A percentile compares a stretch with the other conserved stretches of the same genome.
Evolutionary conservation across 306 rosid species (phyloP).

Genomic region (Citrullus mucosospermus): DNA sequence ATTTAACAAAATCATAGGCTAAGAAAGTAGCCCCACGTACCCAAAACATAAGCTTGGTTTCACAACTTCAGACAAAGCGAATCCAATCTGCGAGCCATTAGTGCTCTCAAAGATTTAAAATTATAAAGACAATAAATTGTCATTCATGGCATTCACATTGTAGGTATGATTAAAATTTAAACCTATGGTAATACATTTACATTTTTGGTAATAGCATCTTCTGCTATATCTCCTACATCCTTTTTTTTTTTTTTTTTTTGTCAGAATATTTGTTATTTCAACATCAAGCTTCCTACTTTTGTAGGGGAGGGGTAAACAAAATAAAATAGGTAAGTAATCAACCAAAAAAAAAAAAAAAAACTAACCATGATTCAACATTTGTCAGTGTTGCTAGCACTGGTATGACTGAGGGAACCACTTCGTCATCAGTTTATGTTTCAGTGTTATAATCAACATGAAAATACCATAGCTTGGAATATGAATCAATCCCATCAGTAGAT

Average conservation of each 20-base stretch:
- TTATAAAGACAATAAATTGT: not conserved
- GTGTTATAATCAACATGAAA: constrained; percentile 13
- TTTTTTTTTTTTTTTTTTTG: not conserved
- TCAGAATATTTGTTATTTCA: not conserved
- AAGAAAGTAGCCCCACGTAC: not conserved
- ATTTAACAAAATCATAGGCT: not conserved
- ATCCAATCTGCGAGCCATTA: not conserved
- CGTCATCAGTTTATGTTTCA: constrained; percentile 14
- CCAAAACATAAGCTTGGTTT: not conserved
- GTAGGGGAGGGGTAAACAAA: not conserved
- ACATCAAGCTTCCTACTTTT: not conserved
- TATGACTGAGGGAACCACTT: constrained; percentile 22
- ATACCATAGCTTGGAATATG: constrained; percentile 34
- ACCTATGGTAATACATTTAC: not conserved
- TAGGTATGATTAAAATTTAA: not conserved
- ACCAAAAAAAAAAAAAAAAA: too few relatives aligned
- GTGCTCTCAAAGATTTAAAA: not conserved
- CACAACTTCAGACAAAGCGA: not conserved
- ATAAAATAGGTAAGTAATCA: not conserved
- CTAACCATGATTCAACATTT: not conserved
- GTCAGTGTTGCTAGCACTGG: constrained; percentile 3
- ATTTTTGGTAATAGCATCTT: not conserved
- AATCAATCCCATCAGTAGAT: constrained; percentile 22
- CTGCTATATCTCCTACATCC: not conserved
- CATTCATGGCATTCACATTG: not conserved